phyloP scores from a whole-genome alignment of 2,329 filamentous ascomycete genomes.

The Microascus cirrosus region DNA sequence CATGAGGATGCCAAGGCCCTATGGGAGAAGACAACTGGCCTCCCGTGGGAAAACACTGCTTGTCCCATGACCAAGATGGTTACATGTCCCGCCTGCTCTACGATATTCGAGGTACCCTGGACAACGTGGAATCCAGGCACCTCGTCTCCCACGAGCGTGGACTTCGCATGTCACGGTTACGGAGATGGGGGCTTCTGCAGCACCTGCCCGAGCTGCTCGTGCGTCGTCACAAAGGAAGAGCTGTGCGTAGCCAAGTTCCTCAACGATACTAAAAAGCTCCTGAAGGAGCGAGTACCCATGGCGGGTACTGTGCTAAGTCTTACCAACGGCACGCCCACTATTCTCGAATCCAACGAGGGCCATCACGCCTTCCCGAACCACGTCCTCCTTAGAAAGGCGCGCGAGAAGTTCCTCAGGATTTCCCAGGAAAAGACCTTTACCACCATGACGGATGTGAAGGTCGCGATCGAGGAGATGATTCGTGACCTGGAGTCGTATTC shows the following conservation, averaged over 20 bases:
- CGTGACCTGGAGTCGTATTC: not conserved
- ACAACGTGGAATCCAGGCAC: conserved; percentile 35
- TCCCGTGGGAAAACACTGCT: conserved; percentile 47
- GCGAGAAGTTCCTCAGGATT: conserved; percentile 26
- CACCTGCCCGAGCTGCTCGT: conserved; percentile 38
- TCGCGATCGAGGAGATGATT: conserved; percentile 29
- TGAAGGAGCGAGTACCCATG: conserved; percentile 40
- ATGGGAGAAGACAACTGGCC: conserved; percentile 38
- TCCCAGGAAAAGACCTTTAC: conserved; percentile 19
- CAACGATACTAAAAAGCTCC: conserved; percentile 38
- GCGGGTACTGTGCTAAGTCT: conserved; percentile 55
- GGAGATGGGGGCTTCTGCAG: conserved; percentile 44
- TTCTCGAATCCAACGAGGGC: not conserved
- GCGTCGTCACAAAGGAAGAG: conserved; percentile 40
- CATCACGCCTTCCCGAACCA: conserved; percentile 42
- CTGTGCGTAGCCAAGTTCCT: conserved; percentile 53
- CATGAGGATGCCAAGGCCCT: conserved; percentile 22
- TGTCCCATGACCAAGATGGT: conserved; percentile 37
- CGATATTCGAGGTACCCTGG: conserved; percentile 40
- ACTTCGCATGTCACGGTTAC: conserved; percentile 40
- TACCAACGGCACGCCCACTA: conserved; percentile 34
- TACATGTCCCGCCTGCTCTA: conserved; percentile 43
- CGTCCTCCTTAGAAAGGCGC: conserved; percentile 36
- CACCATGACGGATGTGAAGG: conserved; percentile 39
- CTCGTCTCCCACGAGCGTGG: conserved; percentile 1